Conservation (phyloP, 2,329 filamentous ascomycete genomes). For the Colletotrichum tropicale region DNA sequence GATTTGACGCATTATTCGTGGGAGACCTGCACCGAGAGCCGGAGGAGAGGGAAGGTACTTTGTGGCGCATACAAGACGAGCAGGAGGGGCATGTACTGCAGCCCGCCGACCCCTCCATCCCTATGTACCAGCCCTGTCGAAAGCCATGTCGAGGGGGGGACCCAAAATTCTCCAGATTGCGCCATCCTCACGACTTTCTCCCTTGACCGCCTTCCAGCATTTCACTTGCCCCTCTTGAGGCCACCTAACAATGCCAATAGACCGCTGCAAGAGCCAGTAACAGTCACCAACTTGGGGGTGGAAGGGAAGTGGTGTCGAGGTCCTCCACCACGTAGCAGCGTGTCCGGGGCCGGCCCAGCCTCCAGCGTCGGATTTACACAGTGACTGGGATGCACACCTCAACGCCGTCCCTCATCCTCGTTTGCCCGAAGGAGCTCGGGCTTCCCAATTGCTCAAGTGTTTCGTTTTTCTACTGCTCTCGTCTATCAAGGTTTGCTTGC, state of each 20-base stretch:
- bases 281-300: background rate
- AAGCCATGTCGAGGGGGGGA: background rate
- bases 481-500: background rate
- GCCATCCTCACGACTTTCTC: constrained; percentile 13
- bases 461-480: background rate
- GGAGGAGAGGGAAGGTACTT: constrained; percentile 1
- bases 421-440: background rate
- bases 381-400: background rate
- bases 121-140: constrained; percentile 16
- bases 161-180: constrained; percentile 22
- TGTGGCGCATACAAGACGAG: background rate
- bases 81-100: background rate
- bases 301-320: background rate
- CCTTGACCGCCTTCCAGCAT: constrained; percentile 17
- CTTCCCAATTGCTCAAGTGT: background rate
- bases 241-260: background rate
- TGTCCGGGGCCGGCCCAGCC: background rate
- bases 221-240: background rate
- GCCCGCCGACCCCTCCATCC: constrained; percentile 13
- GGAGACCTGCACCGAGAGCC: constrained; percentile 14
- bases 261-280: background rate
- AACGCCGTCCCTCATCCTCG: background rate
- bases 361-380: constrained; percentile 4
- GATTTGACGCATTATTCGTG: constrained; percentile 16
- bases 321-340: background rate